Conservation (phyloP, 2,329 filamentous ascomycete species). For the Penicillium hordei region DNA sequence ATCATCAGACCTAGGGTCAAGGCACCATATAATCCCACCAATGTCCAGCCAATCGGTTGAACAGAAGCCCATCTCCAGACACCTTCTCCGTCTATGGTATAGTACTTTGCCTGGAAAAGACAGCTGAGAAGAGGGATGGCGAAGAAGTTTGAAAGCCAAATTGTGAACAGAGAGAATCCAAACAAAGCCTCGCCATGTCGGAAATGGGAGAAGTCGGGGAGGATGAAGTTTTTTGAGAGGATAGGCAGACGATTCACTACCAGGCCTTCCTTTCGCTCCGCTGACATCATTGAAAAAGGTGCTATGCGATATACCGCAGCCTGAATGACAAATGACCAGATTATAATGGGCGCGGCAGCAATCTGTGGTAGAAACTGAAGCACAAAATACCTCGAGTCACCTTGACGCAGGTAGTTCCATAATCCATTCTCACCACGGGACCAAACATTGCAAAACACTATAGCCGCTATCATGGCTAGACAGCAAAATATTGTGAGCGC, state of each 20-base stretch:
- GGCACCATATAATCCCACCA: conserved; percentile 71
- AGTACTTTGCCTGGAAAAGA: conserved; percentile 67
- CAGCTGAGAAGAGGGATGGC: conserved; percentile 79
- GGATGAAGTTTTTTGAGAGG: conserved; percentile 63
- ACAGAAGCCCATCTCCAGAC: conserved; percentile 79
- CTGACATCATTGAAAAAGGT: conserved; percentile 76
- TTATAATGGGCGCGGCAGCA: conserved; percentile 66
- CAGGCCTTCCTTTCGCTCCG: conserved; percentile 58
- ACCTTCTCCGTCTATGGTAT: conserved; percentile 57
- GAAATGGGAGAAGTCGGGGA: conserved; percentile 68
- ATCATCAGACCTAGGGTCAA: conserved; percentile 59
- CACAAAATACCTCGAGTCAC: conserved; percentile 75
- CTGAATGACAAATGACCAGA: conserved; percentile 76
- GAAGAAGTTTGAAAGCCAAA: conserved; percentile 73
- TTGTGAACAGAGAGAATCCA: conserved; percentile 63
- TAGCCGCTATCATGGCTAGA: conserved; percentile 67
- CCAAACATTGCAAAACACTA: conserved; percentile 72
- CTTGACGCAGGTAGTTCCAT: conserved; percentile 66
- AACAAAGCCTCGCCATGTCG: conserved; percentile 66
- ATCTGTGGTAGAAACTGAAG: conserved; percentile 84
- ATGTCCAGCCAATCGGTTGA: conserved; percentile 73
- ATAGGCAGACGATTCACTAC: conserved; percentile 64
- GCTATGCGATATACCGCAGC: conserved; percentile 71
- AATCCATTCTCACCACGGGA: conserved; percentile 65
- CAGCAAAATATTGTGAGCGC: conserved; percentile 60